A percentile compares a stretch with the other conserved stretches of the same genome.
These are phyloP conservation scores for Tilletia horrida DNA, from an alignment of 1,284 basidiomycete genomes.

Conservation along the genomic window DNA sequence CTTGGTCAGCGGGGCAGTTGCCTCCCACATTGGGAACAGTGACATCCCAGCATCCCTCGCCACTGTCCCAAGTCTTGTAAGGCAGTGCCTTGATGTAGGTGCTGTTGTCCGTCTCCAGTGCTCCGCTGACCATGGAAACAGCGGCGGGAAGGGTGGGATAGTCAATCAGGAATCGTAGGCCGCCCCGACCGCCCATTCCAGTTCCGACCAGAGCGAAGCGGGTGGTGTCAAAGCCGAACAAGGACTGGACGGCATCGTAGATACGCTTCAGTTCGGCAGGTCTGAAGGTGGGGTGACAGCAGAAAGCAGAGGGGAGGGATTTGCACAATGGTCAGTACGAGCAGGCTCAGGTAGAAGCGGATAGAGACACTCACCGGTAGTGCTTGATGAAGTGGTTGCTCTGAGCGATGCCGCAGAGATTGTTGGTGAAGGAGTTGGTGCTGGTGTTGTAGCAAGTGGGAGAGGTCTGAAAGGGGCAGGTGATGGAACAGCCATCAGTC, in stretches of 20 bases:
- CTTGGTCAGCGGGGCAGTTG: not conserved
- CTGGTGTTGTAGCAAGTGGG: constrained; percentile 14
- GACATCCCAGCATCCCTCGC: constrained; percentile 20
- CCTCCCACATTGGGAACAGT: constrained; percentile 7
- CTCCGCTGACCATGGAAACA: constrained; percentile 11
- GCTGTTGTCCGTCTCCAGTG: constrained; percentile 13
- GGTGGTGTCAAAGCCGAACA: constrained; percentile 17
- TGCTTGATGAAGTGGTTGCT: constrained; percentile 18
- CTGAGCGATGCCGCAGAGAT: not conserved
- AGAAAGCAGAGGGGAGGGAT: too few species aligned
- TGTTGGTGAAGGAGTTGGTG: not conserved
- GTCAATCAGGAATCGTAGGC: constrained; percentile 7
- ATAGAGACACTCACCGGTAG: not conserved
- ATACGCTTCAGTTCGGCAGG: constrained; percentile 16
- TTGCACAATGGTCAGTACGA: too few species aligned
- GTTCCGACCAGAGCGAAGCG: constrained; percentile 17
- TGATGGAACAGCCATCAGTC: too few species aligned
- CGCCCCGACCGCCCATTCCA: constrained; percentile 17
- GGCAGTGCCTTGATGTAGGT: constrained; percentile 15
- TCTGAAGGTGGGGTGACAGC: too few species aligned
- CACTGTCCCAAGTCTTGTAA: constrained; percentile 13
- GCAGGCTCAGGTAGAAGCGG: too few species aligned
- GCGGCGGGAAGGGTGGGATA: constrained; percentile 16
- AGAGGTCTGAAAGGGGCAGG: not conserved
- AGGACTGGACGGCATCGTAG: constrained; percentile 14